Evolutionary conservation across 345 rosid genomes (phyloP).

Genomic region (Citrus reticulata): DNA sequence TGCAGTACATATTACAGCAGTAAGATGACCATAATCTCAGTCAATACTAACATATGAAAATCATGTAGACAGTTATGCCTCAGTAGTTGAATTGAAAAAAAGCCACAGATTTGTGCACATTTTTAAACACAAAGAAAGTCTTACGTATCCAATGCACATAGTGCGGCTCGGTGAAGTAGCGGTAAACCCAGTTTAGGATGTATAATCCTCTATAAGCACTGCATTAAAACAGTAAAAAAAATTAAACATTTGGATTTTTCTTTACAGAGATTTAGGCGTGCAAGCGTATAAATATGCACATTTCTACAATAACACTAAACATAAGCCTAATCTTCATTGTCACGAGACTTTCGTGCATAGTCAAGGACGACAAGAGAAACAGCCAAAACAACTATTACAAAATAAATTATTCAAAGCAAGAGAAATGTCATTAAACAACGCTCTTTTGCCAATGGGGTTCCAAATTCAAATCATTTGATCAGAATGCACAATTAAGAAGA

Average conservation of each 20-base stretch:
- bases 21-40: too few relatives aligned
- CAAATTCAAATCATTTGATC: not conserved
- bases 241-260: not conserved
- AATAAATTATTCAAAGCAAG: not conserved
- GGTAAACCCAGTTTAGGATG: constrained; percentile 64
- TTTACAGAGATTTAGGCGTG: not conserved
- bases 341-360: not conserved
- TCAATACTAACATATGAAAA: too few relatives aligned
- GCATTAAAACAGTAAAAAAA: constrained; percentile 14
- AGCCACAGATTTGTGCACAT: not conserved
- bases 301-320: not conserved
- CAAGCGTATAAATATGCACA: not conserved
- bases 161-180: constrained; percentile 59
- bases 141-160: constrained; percentile 63
- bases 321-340: not conserved
- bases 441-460: not conserved
- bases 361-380: not conserved
- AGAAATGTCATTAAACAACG: not conserved
- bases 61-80: too few relatives aligned
- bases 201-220: constrained; percentile 61
- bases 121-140: constrained; percentile 2
- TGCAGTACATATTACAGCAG: too few relatives aligned
- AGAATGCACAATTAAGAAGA: not conserved
- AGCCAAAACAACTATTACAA: not conserved
- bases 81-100: not conserved